Evolutionary conservation across 176 grass and related monocot species (phyloP).

Genomic region (Hordeum vulgare): DNA sequence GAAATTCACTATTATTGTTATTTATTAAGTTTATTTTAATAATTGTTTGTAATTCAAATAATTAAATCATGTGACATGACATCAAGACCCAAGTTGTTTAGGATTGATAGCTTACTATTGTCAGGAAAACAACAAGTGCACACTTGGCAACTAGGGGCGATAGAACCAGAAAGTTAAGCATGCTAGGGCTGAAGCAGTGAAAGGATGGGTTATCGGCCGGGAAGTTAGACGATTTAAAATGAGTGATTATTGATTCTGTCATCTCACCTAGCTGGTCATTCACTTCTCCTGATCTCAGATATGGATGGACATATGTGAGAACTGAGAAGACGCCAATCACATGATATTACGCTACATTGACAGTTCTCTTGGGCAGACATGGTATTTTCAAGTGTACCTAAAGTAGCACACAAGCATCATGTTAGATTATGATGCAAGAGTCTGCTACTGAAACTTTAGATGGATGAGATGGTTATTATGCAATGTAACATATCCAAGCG

Average conservation of each 20-base stretch:
- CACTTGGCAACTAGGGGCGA: no score
- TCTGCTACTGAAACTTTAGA: not conserved
- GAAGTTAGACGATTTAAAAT: no score
- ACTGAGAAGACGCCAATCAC: not conserved
- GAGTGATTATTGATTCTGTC: conserved; percentile 18
- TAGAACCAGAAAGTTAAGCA: no score
- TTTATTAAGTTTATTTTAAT: no score
- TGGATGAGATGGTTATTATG: not conserved
- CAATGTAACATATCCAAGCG: conserved; percentile 4
- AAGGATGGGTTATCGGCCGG: no score
- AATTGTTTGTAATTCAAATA: no score
- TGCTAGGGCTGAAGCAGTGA: no score
- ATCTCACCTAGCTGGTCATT: conserved; percentile 12
- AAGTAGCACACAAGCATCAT: conserved; percentile 36
- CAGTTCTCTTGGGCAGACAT: conserved; percentile 6
- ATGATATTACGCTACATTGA: conserved; percentile 3
- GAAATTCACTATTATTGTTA: no score
- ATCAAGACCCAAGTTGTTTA: no score
- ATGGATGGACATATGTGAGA: not conserved
- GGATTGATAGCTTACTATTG: no score
- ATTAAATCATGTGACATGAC: no score
- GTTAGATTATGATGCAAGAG: conserved; percentile 7
- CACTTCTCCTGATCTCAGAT: conserved; percentile 18
- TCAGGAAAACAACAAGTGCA: no score
- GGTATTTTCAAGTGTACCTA: conserved; percentile 21